Evolutionary conservation across 768 basidiomycete genomes (phyloP), one percentile per base, ranked within the genome.

Genomic region (Podaxis mareebaensis): DNA sequence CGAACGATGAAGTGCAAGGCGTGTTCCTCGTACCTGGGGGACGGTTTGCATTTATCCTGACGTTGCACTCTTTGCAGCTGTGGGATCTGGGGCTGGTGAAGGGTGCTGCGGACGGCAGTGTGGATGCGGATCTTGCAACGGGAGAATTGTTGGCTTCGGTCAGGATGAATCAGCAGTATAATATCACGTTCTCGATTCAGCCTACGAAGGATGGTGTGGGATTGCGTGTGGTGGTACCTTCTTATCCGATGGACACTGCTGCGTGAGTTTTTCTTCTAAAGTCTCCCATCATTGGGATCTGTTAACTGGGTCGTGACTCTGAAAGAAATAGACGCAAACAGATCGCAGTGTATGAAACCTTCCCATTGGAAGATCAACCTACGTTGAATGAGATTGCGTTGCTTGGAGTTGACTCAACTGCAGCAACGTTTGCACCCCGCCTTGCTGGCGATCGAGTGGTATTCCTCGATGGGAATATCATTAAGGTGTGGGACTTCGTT

Each of bases 21-120:
- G 17, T 64, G 46, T 64, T 53, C 30, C 54, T 67, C 13, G 49
- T 65, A 28, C 65, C 67, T n/a, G 67, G 67, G 11, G 67, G 67
- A 20, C 64, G 67, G 13, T 67, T 65, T 61, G 15, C 63, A 24
- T 5, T 67, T 2, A 26, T 56, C 36, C 60, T 60, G 48, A 51
- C 57, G 17, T 15, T 58, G 17, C 22, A 53, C 24, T 30, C 48
- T 22, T 46, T 57, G 24, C 58, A 53, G 6, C 8, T 58, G 11
- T 60, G 63, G 58, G 63, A 64, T 42, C 33, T 64, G 48, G 58
- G 51, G 39, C n/a, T 22, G 33, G 17, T 30, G 22, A 49, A 36
- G 52, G 30, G 24, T 20, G 40, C 17, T 7, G 55, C 17, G 20
- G 24, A 36, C 2, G 8, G n/a, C 8, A 26, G 20, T 36, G 36